Conservation (phyloP, 371 early-diverging fungal species). For the Mucor plumbeus region DNA sequence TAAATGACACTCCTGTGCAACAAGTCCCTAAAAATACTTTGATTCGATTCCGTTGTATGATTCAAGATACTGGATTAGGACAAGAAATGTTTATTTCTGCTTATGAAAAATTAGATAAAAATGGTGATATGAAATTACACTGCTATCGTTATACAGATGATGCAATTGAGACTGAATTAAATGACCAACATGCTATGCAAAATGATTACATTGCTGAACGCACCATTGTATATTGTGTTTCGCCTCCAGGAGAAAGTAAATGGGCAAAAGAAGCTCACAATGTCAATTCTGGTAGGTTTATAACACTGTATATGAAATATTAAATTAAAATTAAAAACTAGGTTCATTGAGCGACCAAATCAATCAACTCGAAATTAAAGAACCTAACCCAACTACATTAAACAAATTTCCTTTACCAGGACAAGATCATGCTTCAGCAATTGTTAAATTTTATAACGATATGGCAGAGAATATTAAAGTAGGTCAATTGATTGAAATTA, state of each 20-base stretch:
- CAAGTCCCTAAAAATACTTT: conserved; percentile 53
- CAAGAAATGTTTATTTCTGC: conserved; percentile 64
- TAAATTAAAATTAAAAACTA: background rate
- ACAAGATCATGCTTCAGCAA: conserved; percentile 48
- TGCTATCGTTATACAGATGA: conserved; percentile 51
- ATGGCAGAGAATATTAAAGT: conserved; percentile 51
- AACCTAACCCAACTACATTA: conserved; percentile 3
- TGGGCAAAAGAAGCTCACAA: conserved; percentile 48
- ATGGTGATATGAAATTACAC: conserved; percentile 24
- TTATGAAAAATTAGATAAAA: conserved; percentile 38
- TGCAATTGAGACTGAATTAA: conserved; percentile 27
- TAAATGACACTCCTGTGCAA: conserved; percentile 48
- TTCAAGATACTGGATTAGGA: conserved; percentile 70
- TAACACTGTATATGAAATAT: no score
- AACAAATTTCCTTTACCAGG: conserved; percentile 63
- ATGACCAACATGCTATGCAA: conserved; percentile 20
- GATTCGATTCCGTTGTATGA: conserved; percentile 71
- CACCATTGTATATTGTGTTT: conserved; percentile 59
- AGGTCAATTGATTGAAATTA: conserved; percentile 62
- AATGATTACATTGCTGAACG: conserved; percentile 47
- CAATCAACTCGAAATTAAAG: conserved; percentile 27
- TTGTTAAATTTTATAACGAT: conserved; percentile 59
- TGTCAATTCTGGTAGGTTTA: conserved; percentile 10
- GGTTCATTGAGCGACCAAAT: conserved; percentile 18
- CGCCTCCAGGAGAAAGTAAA: conserved; percentile 64